phyloP scores from a whole-genome alignment of 2,329 filamentous ascomycete genomes.

The Penicillium sp. region DNA sequence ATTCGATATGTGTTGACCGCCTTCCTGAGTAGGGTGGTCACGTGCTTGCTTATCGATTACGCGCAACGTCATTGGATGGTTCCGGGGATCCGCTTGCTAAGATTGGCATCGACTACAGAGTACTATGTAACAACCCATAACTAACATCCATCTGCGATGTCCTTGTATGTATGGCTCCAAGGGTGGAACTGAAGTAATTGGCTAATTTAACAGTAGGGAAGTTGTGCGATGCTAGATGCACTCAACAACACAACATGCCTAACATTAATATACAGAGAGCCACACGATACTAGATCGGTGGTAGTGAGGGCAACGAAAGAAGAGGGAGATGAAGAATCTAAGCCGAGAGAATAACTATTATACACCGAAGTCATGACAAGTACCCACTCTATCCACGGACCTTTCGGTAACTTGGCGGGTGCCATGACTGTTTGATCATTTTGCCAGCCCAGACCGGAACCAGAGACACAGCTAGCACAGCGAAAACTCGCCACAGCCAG shows the following conservation, averaged over 20 bases:
- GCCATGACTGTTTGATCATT: slow-evolving; percentile 77
- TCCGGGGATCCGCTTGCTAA: neutral
- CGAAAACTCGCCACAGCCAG: slow-evolving; percentile 84
- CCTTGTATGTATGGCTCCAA: too few species aligned
- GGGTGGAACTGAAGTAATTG: neutral
- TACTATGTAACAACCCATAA: neutral
- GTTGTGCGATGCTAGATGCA: neutral
- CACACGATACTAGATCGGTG: neutral
- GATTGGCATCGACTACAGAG: neutral
- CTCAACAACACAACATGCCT: neutral
- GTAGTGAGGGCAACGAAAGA: neutral
- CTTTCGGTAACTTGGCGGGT: slow-evolving; percentile 92
- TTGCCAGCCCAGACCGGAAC: slow-evolving; percentile 87
- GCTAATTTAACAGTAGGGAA: neutral
- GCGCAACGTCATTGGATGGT: slow-evolving; percentile 5
- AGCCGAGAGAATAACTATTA: slow-evolving; percentile 5
- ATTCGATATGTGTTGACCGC: slow-evolving; percentile 6
- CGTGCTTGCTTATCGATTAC: slow-evolving; percentile 37
- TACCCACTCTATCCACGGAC: slow-evolving; percentile 53
- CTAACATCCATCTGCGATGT: neutral
- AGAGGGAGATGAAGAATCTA: neutral
- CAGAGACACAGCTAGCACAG: slow-evolving; percentile 75
- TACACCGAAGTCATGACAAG: neutral
- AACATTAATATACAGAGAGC: neutral
- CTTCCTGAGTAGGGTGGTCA: slow-evolving; percentile 19